Percentiles rank a stretch among this genome's conserved stretches.
Evolutionary conservation across 1,284 basidiomycete species (phyloP).

Genomic region (Ganoderma sinense): DNA sequence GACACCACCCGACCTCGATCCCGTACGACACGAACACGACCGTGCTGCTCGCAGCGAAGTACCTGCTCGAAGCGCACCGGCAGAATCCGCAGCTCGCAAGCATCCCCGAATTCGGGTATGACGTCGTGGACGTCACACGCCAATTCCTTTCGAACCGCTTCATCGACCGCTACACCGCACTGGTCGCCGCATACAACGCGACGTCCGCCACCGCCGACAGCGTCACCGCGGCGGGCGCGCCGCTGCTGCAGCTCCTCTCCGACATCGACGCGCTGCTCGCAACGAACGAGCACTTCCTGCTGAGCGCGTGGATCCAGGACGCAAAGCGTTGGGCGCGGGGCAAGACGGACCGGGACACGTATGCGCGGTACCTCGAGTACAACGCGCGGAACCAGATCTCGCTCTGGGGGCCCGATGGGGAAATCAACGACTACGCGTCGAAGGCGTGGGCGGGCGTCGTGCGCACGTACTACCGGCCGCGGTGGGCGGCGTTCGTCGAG

Average conservation of each 20-base stretch:
- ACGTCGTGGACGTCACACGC: conserved; percentile 50
- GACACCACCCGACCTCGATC: conserved; percentile 45
- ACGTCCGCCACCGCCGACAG: conserved; percentile 29
- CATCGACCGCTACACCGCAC: conserved; percentile 42
- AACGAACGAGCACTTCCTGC: conserved; percentile 45
- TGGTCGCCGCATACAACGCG: conserved; percentile 42
- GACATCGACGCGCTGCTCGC: conserved; percentile 48
- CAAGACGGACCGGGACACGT: conserved; percentile 28
- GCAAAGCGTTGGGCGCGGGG: conserved; percentile 42
- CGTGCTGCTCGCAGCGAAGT: conserved; percentile 46
- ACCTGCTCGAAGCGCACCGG: conserved; percentile 41
- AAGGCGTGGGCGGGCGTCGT: conserved; percentile 55
- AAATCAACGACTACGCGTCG: conserved; percentile 54
- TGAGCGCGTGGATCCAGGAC: conserved; percentile 47
- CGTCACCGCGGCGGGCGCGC: conserved; percentile 35
- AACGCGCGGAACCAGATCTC: conserved; percentile 53
- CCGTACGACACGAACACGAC: conserved; percentile 49
- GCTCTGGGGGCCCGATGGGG: conserved; percentile 52
- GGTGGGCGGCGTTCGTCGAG: conserved; percentile 47
- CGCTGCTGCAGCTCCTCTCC: conserved; percentile 42
- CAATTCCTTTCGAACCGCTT: conserved; percentile 52
- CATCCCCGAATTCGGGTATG: conserved; percentile 48
- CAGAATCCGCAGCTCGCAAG: conserved; percentile 31
- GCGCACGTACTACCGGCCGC: conserved; percentile 44
- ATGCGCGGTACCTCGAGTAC: conserved; percentile 47